Evolutionary conservation across 495 filamentous ascomycete species (phyloP), one percentile per base, ranked within the genome.

Genomic region (Patellaria atrata): DNA sequence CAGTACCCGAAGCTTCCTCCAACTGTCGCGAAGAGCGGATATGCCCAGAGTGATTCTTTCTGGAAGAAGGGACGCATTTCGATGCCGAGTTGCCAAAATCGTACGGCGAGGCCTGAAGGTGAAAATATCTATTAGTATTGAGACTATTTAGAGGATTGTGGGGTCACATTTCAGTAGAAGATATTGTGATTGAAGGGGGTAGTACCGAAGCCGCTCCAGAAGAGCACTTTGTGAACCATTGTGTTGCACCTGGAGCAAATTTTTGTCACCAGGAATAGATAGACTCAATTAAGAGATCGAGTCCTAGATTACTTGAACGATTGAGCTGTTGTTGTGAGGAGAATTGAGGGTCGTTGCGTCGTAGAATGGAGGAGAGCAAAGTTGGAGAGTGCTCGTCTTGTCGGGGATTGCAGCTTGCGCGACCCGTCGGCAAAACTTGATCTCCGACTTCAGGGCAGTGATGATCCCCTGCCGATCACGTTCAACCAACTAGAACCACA

Each of bases 151-250:
- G 41, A 23, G 25, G n/a, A 14, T 43, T 33, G 29, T 12, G 14
- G 8, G 7, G 30, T 8, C 17, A 29, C 9, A 6, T 23, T 15
- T 40, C 15, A 31, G 16, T 13, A 19, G 6, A 37, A 30, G n/a
- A 35, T 35, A 31, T 23, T 25, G 20, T 17, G 22, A 21, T 31
- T 25, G 28, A 31, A 25, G 30, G 41, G 32, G 28, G 29, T 21
- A n/a, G 30, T 77, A 97, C 89, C 89, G 75, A 96, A 94, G 71
- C 81, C 79, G 51, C 73, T 71, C 89, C 89, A 97, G 73, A 94
- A 93, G 59, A 94, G 60, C 59, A 94, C 70, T 64, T 84, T 83
- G 67, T 77, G 70, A 48, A 79, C 72, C 71, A 73, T 71, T 42
- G 27, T 51, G 37, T 34, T 53, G 43, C 13, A 24, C 16, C 12